Conservation (phyloP, 805 yeast species). For the Maudiozyma bulderi region DNA sequence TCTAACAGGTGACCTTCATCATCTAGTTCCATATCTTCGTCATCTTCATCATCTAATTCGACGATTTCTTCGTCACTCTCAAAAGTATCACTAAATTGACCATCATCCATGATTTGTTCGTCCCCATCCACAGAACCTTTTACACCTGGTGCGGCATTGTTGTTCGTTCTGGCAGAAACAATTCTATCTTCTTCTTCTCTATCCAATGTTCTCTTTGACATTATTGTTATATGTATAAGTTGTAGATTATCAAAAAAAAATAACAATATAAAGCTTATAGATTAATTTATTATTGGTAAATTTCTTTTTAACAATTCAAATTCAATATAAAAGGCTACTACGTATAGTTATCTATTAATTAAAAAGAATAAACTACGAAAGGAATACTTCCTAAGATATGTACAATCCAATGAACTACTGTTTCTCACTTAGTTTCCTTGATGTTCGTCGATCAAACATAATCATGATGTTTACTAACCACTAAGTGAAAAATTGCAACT, state of each 20-base stretch:
- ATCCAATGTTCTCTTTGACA: conserved; percentile 47
- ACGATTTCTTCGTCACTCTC: conserved; percentile 87
- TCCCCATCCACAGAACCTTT: conserved; percentile 34
- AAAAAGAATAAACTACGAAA: no score
- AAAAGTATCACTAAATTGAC: conserved; percentile 81
- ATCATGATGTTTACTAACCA: neutral
- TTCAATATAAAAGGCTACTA: no score
- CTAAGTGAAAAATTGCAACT: neutral
- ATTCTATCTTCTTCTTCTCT: conserved; percentile 31
- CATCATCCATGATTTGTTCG: conserved; percentile 71
- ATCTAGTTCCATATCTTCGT: conserved; percentile 31
- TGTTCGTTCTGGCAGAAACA: conserved; percentile 33
- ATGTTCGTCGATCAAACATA: no score
- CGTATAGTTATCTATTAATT: no score
- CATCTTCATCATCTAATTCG: conserved; percentile 60
- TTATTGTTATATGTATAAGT: conserved; percentile 9
- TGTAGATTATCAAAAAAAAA: no score
- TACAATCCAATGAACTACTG: no score
- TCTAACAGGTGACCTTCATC: conserved; percentile 29
- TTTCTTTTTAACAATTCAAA: no score
- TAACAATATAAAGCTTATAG: no score
- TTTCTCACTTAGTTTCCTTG: no score
- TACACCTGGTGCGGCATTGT: conserved; percentile 16
- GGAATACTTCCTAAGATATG: no score
- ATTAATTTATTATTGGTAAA: no score